Conservation (phyloP, 2,329 filamentous ascomycete genomes). For the Penicillium paneum region DNA sequence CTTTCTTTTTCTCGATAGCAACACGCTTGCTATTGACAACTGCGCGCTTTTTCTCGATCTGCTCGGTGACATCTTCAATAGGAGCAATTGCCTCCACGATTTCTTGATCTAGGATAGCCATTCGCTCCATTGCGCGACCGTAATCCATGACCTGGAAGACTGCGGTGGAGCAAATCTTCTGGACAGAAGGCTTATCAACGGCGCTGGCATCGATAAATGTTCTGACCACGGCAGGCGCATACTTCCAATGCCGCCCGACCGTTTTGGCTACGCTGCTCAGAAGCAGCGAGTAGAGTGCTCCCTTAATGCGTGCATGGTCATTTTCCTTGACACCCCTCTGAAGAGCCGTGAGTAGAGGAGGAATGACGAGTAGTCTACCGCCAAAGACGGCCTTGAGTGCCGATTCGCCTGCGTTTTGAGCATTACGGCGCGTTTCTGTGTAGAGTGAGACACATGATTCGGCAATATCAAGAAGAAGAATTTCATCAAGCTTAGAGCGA, state of each 20-base stretch:
- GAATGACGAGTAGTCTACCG: slow-evolving; percentile 82
- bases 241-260: slow-evolving; percentile 88
- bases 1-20: slow-evolving; percentile 80
- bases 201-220: slow-evolving; percentile 85
- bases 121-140: slow-evolving; percentile 79
- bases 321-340: slow-evolving; percentile 72
- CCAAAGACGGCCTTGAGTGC: slow-evolving; percentile 89
- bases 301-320: slow-evolving; percentile 91
- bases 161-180: slow-evolving; percentile 77
- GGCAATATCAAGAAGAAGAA: slow-evolving; percentile 78
- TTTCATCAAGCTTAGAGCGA: slow-evolving; percentile 86
- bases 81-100: slow-evolving; percentile 71
- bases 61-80: slow-evolving; percentile 57
- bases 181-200: slow-evolving; percentile 91
- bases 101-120: slow-evolving; percentile 74
- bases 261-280: slow-evolving; percentile 88
- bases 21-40: slow-evolving; percentile 72
- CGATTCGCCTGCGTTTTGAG: slow-evolving; percentile 87
- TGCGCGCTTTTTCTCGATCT: slow-evolving; percentile 60
- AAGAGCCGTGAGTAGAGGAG: slow-evolving; percentile 75
- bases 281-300: slow-evolving; percentile 83
- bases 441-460: slow-evolving; percentile 88
- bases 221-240: slow-evolving; percentile 82
- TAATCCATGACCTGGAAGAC: slow-evolving; percentile 88
- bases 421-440: slow-evolving; percentile 90